Evolutionary conservation across 768 basidiomycete species (phyloP).

Genomic region (Dioszegia crocea): DNA sequence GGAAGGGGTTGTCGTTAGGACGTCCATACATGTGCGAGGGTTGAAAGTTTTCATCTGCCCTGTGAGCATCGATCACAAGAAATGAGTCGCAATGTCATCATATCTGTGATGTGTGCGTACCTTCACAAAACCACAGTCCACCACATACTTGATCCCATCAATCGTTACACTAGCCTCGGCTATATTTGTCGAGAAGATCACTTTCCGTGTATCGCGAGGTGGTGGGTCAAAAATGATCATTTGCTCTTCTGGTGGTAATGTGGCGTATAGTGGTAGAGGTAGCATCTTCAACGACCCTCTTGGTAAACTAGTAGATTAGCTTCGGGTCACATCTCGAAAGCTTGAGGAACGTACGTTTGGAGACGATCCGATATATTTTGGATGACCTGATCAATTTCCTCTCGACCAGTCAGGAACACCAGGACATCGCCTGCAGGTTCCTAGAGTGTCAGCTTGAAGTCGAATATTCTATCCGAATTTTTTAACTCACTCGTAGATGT

Average conservation of each 20-base stretch:
- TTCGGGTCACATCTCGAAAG: not conserved
- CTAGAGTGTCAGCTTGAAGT: slow-evolving; percentile 51
- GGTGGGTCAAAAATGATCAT: slow-evolving; percentile 74
- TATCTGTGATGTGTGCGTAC: slow-evolving; percentile 54
- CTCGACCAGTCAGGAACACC: slow-evolving; percentile 88
- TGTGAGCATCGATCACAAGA: too few relatives aligned
- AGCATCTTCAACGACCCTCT: slow-evolving; percentile 57
- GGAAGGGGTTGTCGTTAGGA: slow-evolving; percentile 74
- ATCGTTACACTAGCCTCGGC: slow-evolving; percentile 98
- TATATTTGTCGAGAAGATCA: slow-evolving; percentile 90
- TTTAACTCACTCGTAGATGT: slow-evolving; percentile 66
- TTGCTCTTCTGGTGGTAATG: slow-evolving; percentile 82
- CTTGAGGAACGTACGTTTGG: slow-evolving; percentile 57
- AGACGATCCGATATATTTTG: slow-evolving; percentile 74
- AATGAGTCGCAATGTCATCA: too few relatives aligned
- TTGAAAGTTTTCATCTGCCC: slow-evolving; percentile 82
- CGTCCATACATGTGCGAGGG: slow-evolving; percentile 75
- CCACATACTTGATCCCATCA: slow-evolving; percentile 86
- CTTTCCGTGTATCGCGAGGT: slow-evolving; percentile 73
- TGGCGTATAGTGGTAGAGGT: slow-evolving; percentile 79
- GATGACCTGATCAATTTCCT: slow-evolving; percentile 88
- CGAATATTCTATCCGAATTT: too few relatives aligned
- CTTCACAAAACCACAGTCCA: slow-evolving; percentile 95
- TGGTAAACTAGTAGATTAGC: slow-evolving; percentile 52
- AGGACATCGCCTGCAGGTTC: slow-evolving; percentile 82